Percentiles rank a stretch among this genome's conserved stretches.
These are phyloP conservation scores for Podospora bellae-mahoneyi DNA, from an alignment of 495 filamentous ascomycete genomes.

Conservation along the genomic window DNA sequence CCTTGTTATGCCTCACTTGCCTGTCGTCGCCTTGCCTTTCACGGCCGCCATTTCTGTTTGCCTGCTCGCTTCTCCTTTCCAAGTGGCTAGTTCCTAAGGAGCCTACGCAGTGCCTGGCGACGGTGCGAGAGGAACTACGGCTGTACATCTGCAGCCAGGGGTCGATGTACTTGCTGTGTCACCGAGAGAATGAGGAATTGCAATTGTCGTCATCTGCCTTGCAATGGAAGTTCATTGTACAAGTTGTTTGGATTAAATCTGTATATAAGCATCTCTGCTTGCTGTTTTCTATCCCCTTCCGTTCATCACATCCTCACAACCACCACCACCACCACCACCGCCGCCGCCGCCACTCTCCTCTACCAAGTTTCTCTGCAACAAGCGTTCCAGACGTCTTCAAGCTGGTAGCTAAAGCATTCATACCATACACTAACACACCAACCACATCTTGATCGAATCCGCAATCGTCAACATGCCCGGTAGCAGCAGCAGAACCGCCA, in stretches of 20 bases:
- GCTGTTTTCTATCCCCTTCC: too few relatives aligned
- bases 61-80: not conserved
- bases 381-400: not conserved
- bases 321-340: not conserved
- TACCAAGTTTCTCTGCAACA: not conserved
- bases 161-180: conserved; percentile 4
- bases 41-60: not conserved
- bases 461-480: not conserved
- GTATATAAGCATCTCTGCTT: not conserved
- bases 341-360: not conserved
- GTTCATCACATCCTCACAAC: not conserved
- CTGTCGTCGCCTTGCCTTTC: not conserved
- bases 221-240: not conserved
- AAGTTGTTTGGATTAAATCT: not conserved
- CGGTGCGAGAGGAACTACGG: not conserved
- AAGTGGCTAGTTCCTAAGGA: not conserved
- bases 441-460: not conserved
- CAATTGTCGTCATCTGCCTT: not conserved
- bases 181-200: not conserved
- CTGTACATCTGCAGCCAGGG: not conserved
- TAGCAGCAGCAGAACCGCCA: not conserved
- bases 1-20: not conserved
- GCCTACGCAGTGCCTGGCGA: not conserved
- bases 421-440: not conserved
- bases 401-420: not conserved